These are phyloP conservation scores for Suillus americanus DNA, from an alignment of 768 basidiomycete species.

Conservation along the genomic window DNA sequence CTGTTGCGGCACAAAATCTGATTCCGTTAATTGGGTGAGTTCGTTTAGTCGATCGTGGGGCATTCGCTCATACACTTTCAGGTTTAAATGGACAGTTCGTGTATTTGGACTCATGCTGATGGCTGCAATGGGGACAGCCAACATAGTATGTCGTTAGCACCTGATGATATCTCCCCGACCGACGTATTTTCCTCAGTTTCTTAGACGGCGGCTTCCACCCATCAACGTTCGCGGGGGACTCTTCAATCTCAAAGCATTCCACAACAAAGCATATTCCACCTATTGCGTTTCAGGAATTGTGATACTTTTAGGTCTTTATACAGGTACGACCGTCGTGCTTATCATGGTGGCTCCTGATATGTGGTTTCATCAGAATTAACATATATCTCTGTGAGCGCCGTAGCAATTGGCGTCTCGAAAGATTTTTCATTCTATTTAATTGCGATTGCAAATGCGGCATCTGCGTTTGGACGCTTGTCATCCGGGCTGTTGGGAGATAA, in stretches of 20 bases:
- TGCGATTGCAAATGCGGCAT: constrained; percentile 66
- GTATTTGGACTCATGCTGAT: constrained; percentile 65
- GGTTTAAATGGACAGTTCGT: constrained; percentile 78
- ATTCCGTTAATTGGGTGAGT: constrained; percentile 62
- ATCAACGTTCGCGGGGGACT: constrained; percentile 54
- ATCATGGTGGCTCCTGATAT: constrained; percentile 11
- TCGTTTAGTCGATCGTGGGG: constrained; percentile 15
- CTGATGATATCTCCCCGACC: no score
- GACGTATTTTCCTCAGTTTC: constrained; percentile 10
- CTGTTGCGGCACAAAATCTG: constrained; percentile 57
- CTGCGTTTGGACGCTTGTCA: constrained; percentile 48
- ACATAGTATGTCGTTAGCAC: constrained; percentile 43
- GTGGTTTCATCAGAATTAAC: constrained; percentile 49
- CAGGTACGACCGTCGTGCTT: constrained; percentile 36
- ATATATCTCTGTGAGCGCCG: constrained; percentile 62
- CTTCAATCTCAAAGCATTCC: constrained; percentile 53
- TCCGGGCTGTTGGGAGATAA: constrained; percentile 56
- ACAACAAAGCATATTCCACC: constrained; percentile 44
- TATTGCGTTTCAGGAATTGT: constrained; percentile 60
- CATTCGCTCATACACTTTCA: constrained; percentile 21
- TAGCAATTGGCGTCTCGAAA: constrained; percentile 43
- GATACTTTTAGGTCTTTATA: constrained; percentile 69
- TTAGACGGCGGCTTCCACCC: constrained; percentile 54
- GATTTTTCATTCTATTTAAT: constrained; percentile 64
- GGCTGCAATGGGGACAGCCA: constrained; percentile 49